Base-by-base conservation (phyloP, 2,329 filamentous ascomycete genomes). In the Raffaelea deltoideospora region DNA sequence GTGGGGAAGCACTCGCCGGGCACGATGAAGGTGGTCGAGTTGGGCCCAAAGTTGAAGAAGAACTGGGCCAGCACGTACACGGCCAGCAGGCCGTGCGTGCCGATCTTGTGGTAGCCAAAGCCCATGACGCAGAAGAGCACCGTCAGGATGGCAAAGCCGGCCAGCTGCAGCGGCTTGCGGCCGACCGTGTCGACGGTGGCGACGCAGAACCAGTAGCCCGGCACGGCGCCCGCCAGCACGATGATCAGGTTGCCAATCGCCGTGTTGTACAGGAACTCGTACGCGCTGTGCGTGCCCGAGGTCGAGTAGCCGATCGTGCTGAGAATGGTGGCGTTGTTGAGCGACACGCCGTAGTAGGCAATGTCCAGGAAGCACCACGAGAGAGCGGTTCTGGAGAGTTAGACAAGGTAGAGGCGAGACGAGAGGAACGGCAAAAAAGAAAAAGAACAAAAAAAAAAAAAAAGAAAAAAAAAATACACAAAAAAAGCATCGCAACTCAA, bases 141-240 rank as follows among this genome's bases (percentile, higher is more conserved):
- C 8, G 73, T 76, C 8, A 79, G 56, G 38, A 78, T 65, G 35
- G 59, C 53, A 53, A 78, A 79, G 20, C 73, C 74, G 41, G 63
- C 66, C 38, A 80, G 57, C 58, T 83, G 83, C 39, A 88, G 84
- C 2, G 79, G 72, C 62, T 84, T 86, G 49, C 82, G 78, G 37
- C 81, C 82, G 13, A 86, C 48, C 2, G 68, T 80, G 56, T 88
- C 81, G 39, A 85, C 48, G 20, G 53, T 55, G 30, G 74, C 74
- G 6, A 86, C 80, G 0, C 79, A 82, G 14, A 84, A 69, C 81
- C 81, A 87, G n/a, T 87, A 87, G 13, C 82, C 82, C 0, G 82
- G 82, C 13, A 87, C 80, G 33, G 82, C 78, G 39, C 81, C 82
- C 4, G 82, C 81, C 41, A 80, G 73, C 46, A 86, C 76, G 35